Evolutionary conservation across 176 grass and related monocot species (phyloP), one percentile per base, ranked within the genome.

Genomic region (Triticum monococcum): DNA sequence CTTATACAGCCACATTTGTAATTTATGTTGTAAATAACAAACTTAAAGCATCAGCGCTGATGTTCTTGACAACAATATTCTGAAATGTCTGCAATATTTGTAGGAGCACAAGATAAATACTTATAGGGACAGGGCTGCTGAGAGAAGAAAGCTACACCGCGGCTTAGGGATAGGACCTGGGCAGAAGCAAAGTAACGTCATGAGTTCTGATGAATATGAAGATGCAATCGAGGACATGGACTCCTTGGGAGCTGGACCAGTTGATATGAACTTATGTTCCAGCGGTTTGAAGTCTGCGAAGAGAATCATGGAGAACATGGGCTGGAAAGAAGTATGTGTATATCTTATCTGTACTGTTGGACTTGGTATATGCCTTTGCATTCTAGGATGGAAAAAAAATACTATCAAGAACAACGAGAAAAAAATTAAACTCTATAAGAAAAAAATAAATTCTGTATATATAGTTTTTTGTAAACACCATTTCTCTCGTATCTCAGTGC

Each of bases 231-330:
- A 90, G 40, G 33, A 79, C 25, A 86, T 84, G 57, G 80, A 89
- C 88, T 14, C 79, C 46, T 72, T 86, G 78, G 86, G 74, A 91
- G 86, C 75, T 84, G 52, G 79, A 31, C 79, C 87, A 80, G 88
- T 91, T 60, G 90, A 89, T 74, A 78, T 79, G 76, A 88, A 84
- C 66, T 86, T 92, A n/a, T 24, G 35, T 31, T 95, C 91, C 54
- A 89, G 69, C 54, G 84, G 83, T 62, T 85, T 86, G 69, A 83
- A 88, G 84, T 92, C 84, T 75, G 88, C 88, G 37, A 92, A 92
- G 83, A 98, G 89, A 93, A 94, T 98, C 26, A 90, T 98, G 89
- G 84, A 95, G 89, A 94, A 65, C 86, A 98, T 98, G 96, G 96
- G 93, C 17, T 98, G 96, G 96, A 98, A 94, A 77, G 83, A 95